Conservation (phyloP, 306 rosid species). For the Cyclanthera cordifolia region DNA sequence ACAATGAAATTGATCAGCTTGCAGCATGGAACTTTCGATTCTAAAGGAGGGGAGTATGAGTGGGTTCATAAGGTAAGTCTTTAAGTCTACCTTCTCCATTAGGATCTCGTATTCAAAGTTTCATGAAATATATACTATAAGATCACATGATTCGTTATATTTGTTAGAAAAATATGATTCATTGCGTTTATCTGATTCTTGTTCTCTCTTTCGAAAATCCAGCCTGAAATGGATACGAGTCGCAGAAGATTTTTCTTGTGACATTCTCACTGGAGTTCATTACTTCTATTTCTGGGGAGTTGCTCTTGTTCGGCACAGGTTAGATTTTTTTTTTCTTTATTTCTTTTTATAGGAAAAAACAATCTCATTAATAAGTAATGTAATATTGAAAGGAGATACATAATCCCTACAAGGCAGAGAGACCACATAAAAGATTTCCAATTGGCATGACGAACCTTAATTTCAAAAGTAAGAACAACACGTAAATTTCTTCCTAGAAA, state of each 20-base stretch:
- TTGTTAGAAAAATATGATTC: not conserved
- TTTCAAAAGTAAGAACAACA: not conserved
- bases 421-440: not conserved
- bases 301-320: not conserved
- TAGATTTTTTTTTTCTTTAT: not conserved
- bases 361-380: not conserved
- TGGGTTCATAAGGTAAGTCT: slow-evolving; percentile 88
- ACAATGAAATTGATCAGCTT: slow-evolving; percentile 63
- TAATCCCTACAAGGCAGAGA: too few relatives aligned
- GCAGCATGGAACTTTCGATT: slow-evolving; percentile 82
- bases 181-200: slow-evolving; percentile 5
- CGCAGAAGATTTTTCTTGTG: slow-evolving; percentile 89
- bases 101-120: not conserved
- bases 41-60: slow-evolving; percentile 77
- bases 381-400: too few relatives aligned
- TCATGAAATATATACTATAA: not conserved
- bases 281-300: not conserved
- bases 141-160: not conserved
- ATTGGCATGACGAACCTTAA: not conserved
- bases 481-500: too few relatives aligned
- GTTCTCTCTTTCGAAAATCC: slow-evolving; percentile 16
- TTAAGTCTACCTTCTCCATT: not conserved
- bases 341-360: not conserved
- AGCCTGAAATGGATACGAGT: slow-evolving; percentile 98
- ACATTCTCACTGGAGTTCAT: slow-evolving; percentile 8